phyloP scores from a whole-genome alignment of 176 grass and related monocot genomes.

The Luzula sylvatica region DNA sequence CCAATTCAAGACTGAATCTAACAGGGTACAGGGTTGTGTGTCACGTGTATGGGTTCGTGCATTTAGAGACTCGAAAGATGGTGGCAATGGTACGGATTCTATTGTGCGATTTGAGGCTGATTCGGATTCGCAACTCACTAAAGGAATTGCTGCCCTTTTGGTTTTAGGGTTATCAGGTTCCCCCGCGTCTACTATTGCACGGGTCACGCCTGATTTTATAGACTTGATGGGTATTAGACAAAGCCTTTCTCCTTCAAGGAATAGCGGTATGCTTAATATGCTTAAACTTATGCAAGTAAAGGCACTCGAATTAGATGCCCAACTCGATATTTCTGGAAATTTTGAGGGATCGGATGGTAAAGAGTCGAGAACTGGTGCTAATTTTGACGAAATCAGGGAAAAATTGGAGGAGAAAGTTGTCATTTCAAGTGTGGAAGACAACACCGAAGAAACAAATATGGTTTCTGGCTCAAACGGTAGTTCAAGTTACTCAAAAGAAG shows the following conservation, averaged over 20 bases:
- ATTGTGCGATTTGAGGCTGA: slow-evolving; percentile 65
- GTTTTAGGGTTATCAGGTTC: slow-evolving; percentile 67
- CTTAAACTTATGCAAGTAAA: slow-evolving; percentile 76
- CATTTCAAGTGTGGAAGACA: slow-evolving; percentile 3
- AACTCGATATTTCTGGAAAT: background rate
- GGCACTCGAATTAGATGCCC: slow-evolving; percentile 39
- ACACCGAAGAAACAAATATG: slow-evolving; percentile 4
- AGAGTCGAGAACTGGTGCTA: background rate
- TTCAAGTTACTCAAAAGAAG: background rate
- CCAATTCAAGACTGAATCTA: slow-evolving; percentile 50
- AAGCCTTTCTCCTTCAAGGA: slow-evolving; percentile 65
- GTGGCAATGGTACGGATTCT: background rate
- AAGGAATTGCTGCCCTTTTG: slow-evolving; percentile 76
- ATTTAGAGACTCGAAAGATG: slow-evolving; percentile 28
- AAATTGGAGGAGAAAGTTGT: slow-evolving; percentile 27
- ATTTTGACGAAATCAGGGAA: slow-evolving; percentile 3
- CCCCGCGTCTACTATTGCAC: slow-evolving; percentile 34
- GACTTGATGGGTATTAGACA: slow-evolving; percentile 65
- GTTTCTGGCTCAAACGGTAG: slow-evolving; percentile 8
- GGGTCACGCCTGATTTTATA: slow-evolving; percentile 50
- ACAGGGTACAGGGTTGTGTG: slow-evolving; percentile 67
- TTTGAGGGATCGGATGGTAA: slow-evolving; percentile 2
- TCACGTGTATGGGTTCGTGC: slow-evolving; percentile 91
- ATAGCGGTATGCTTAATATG: slow-evolving; percentile 87
- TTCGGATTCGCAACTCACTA: slow-evolving; percentile 75